Conservation (phyloP, 805 yeast species). For the Candida ortonii region DNA sequence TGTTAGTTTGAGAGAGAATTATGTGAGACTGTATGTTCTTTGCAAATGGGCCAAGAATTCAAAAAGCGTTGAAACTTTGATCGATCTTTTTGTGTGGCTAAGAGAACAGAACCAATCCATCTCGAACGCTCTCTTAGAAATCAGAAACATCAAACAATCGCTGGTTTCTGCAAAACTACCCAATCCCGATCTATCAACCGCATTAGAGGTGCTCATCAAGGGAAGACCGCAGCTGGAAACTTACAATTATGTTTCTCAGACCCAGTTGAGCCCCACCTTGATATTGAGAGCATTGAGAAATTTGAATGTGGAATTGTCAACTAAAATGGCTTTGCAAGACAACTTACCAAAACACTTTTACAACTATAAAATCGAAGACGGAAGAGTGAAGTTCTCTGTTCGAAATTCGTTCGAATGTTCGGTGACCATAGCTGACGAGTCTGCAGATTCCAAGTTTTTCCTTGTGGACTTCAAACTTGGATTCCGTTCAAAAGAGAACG, state of each 20-base stretch:
- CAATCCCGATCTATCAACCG: conserved; percentile 84
- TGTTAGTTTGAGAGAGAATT: conserved; percentile 75
- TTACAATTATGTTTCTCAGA: conserved; percentile 51
- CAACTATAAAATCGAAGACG: conserved; percentile 66
- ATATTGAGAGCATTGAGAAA: conserved; percentile 61
- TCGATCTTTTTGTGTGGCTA: conserved; percentile 87
- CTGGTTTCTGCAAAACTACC: conserved; percentile 86
- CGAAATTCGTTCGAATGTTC: conserved; percentile 69
- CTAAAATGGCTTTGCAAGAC: conserved; percentile 66
- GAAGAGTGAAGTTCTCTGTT: conserved; percentile 66
- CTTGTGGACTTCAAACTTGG: conserved; percentile 72
- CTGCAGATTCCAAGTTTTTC: conserved; percentile 61
- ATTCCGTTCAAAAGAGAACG: conserved; percentile 44
- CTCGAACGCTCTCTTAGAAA: conserved; percentile 60
- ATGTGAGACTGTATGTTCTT: conserved; percentile 77
- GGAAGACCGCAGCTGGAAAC: conserved; percentile 77
- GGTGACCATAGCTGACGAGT: conserved; percentile 67
- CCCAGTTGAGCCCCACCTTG: conserved; percentile 50
- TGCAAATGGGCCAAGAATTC: conserved; percentile 84
- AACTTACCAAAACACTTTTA: conserved; percentile 65
- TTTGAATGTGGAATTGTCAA: conserved; percentile 68
- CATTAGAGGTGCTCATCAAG: conserved; percentile 74
- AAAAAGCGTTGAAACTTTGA: conserved; percentile 66
- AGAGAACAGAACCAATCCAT: conserved; percentile 71
- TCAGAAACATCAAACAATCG: conserved; percentile 67